Conservation (phyloP, 108 stramenopile genomes). For the Fragilaria crotonensis region DNA sequence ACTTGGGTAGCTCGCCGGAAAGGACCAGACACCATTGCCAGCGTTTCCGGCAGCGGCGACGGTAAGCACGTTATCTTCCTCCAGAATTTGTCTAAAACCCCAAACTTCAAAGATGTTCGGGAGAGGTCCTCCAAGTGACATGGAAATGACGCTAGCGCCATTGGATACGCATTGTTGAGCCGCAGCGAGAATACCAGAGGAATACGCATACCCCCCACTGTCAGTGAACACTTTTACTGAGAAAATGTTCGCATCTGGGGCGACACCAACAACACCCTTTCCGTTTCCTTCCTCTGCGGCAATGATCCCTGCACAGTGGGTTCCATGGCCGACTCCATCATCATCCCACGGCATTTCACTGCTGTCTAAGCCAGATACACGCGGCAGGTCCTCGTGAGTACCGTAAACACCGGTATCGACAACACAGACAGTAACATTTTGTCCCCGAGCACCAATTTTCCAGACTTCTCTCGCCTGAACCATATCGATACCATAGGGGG, state of each 20-base stretch:
- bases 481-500: constrained; percentile 14
- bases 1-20: constrained; percentile 27
- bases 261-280: constrained; percentile 11
- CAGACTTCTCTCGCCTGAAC: constrained; percentile 14
- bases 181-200: neutral
- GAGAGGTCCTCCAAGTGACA: constrained; percentile 24
- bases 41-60: constrained; percentile 37
- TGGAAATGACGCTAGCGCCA: constrained; percentile 34
- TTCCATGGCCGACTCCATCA: constrained; percentile 47
- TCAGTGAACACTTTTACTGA: constrained; percentile 21
- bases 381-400: constrained; percentile 29
- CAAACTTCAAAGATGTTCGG: constrained; percentile 9
- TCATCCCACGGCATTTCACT: constrained; percentile 32
- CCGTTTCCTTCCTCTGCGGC: constrained; percentile 16
- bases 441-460: constrained; percentile 2
- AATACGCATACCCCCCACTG: neutral
- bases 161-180: neutral
- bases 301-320: constrained; percentile 55
- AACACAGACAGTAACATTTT: constrained; percentile 12
- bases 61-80: constrained; percentile 19
- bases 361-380: constrained; percentile 6
- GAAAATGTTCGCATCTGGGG: constrained; percentile 20
- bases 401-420: constrained; percentile 46
- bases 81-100: neutral
- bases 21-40: constrained; percentile 10